These are phyloP conservation scores for Phlebopus sp. DNA, from an alignment of 1,284 basidiomycete species.

Conservation along the genomic window DNA sequence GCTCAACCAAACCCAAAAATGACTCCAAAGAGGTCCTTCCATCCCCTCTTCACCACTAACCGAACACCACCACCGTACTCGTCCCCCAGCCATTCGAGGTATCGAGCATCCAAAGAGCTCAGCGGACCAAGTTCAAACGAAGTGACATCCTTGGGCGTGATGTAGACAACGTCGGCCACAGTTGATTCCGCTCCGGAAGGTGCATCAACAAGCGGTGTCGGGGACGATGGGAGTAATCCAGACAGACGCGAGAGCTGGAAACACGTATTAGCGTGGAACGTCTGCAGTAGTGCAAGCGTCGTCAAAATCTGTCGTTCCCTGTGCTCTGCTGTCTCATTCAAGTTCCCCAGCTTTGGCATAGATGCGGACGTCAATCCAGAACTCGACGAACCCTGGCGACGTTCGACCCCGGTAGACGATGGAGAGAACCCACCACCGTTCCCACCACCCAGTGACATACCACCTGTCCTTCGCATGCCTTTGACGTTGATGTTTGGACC, in stretches of 20 bases:
- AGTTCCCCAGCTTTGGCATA: slow-evolving; percentile 18
- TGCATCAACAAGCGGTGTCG: slow-evolving; percentile 7
- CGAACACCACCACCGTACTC: slow-evolving; percentile 54
- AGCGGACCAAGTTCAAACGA: slow-evolving; percentile 70
- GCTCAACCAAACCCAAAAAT: slow-evolving; percentile 41
- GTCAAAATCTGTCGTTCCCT: slow-evolving; percentile 51
- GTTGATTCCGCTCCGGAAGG: slow-evolving; percentile 2
- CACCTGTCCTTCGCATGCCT: slow-evolving; percentile 39
- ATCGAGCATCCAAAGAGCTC: slow-evolving; percentile 63
- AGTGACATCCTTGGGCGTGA: slow-evolving; percentile 59
- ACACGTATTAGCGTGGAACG: slow-evolving; percentile 67
- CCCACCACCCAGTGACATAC: slow-evolving; percentile 36
- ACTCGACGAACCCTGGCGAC: slow-evolving; percentile 31
- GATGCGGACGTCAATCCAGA: slow-evolving; percentile 19
- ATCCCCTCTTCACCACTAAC: slow-evolving; percentile 44
- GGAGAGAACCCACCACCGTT: slow-evolving; percentile 23
- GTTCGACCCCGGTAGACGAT: slow-evolving; percentile 26
- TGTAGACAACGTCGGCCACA: slow-evolving; percentile 20
- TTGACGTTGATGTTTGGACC: slow-evolving; percentile 26
- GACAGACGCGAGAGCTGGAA: slow-evolving; percentile 64
- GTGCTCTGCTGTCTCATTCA: slow-evolving; percentile 22
- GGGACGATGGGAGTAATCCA: slow-evolving; percentile 39
- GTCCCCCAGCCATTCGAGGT: slow-evolving; percentile 70
- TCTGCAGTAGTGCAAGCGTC: slow-evolving; percentile 66
- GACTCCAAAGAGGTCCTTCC: slow-evolving; percentile 48